Conservation (phyloP, 345 rosid species). For the Moringa oleifera region DNA sequence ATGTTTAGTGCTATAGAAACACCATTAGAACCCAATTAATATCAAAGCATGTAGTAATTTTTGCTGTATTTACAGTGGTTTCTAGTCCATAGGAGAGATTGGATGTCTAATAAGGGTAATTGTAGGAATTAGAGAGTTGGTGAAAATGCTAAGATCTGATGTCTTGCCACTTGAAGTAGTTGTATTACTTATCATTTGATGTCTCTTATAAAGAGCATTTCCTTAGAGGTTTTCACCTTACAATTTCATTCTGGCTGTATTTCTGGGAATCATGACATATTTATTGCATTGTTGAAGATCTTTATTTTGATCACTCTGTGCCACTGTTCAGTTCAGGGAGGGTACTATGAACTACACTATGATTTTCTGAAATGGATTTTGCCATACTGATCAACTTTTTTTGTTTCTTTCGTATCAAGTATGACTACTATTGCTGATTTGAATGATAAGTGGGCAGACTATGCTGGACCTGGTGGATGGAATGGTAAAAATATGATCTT, state of each 20-base stretch:
- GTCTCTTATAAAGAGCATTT: background rate
- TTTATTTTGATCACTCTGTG: background rate
- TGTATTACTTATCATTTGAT: too few species aligned
- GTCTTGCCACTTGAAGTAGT: background rate
- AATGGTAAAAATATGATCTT: constrained; percentile 51
- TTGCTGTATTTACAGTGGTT: too few species aligned
- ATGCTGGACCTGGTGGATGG: constrained; percentile 99
- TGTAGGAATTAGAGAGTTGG: too few species aligned
- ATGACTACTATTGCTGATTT: constrained; percentile 92
- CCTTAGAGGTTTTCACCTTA: too few species aligned
- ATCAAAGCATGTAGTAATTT: too few species aligned
- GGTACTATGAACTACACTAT: background rate
- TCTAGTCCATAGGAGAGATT: too few species aligned
- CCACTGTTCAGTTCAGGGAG: background rate
- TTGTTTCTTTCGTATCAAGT: constrained; percentile 36
- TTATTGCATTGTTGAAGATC: background rate
- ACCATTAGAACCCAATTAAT: too few species aligned
- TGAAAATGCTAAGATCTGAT: too few species aligned
- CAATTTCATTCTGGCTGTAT: background rate
- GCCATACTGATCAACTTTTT: constrained; percentile 10
- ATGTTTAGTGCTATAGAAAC: too few species aligned
- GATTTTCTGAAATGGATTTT: background rate
- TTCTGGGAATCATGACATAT: background rate
- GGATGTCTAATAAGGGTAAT: too few species aligned
- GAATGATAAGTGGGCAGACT: constrained; percentile 92